A percentile compares a stretch with the other conserved stretches of the same genome.
phyloP scores from a whole-genome alignment of 2,329 filamentous ascomycete genomes.

The Fusarium sp. region DNA sequence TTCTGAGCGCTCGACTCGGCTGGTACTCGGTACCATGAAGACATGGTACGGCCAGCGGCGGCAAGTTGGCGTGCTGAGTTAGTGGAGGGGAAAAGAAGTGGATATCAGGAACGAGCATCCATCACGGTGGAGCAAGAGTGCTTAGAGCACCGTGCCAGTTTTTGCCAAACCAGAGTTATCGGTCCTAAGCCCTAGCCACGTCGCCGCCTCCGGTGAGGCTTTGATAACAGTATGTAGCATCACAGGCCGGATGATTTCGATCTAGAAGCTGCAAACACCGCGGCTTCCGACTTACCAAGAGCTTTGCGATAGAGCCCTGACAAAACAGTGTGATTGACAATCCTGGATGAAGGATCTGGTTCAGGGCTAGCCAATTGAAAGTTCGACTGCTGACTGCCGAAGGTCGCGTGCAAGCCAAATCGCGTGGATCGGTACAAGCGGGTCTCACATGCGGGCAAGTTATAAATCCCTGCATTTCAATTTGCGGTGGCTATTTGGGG shows the following conservation, averaged over 20 bases:
- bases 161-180: slow-evolving; percentile 29
- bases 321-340: background rate
- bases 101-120: slow-evolving; percentile 29
- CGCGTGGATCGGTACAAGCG: slow-evolving; percentile 40
- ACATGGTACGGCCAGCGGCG: slow-evolving; percentile 41
- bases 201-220: slow-evolving; percentile 30
- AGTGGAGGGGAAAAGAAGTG: slow-evolving; percentile 32
- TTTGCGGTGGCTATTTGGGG: slow-evolving; percentile 33
- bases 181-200: slow-evolving; percentile 31
- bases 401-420: slow-evolving; percentile 44
- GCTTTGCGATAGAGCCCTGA: background rate
- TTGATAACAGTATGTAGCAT: slow-evolving; percentile 18
- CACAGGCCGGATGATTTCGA: background rate
- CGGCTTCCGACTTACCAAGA: background rate
- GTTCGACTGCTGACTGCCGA: slow-evolving; percentile 35
- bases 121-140: slow-evolving; percentile 23
- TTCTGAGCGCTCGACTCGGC: slow-evolving; percentile 23
- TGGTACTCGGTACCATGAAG: slow-evolving; percentile 16
- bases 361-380: slow-evolving; percentile 10
- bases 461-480: slow-evolving; percentile 41
- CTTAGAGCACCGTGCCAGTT: slow-evolving; percentile 21
- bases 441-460: slow-evolving; percentile 28
- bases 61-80: slow-evolving; percentile 37
- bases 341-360: background rate
- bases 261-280: background rate